Evolutionary conservation across 768 basidiomycete species (phyloP), one percentile per base, ranked within the genome.

Genomic region (Termitomyces sp.): DNA sequence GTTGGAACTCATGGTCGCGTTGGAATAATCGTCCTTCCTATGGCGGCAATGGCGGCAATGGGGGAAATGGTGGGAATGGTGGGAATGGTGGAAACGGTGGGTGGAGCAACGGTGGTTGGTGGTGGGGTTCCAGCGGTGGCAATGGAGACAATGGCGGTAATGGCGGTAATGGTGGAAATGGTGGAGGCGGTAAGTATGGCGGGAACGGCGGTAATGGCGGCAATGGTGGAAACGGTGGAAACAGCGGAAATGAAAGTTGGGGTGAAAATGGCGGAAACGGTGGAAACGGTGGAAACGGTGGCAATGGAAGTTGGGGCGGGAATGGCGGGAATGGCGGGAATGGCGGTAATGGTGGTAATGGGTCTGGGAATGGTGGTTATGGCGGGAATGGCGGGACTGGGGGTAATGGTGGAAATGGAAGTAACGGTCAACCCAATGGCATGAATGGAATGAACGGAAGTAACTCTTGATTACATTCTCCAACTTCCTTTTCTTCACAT

Each of bases 1-100:
- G 57, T 41, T 58, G 57, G 57, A 58, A 58, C 13, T 6, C 44
- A 20, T 58, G 57, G 57, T 54, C 57, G 5, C 26, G 14, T 18
- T 54, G 52, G 52, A 48, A 49, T 35, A 24, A 8, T 11, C 46
- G 52, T 3, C 52, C 36, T 33, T 24, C 44, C n/a, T 46, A 52
- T 13, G 56, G 56, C 9, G 55, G 55, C 3, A 47, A 49, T 2
- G 55, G 55, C 5, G 55, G 55, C 3, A 56, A 48, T 7, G 55
- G 55, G 1, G 56, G 56, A 0, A 44, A 51, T 4, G 56, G 55
- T 20, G 55, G 55, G 0, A 38, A 55, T 38, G 54, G 46, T 20
- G 55, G 55, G 1, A 38, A 55, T 28, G 54, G 46, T 5, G 55
- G 46, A 10, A 56, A 54, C 11, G 56, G 49, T 6, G 50, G 56